These are phyloP conservation scores for Coniochaeta sp. DNA, from an alignment of 2,329 filamentous ascomycete species.

Conservation along the genomic window DNA sequence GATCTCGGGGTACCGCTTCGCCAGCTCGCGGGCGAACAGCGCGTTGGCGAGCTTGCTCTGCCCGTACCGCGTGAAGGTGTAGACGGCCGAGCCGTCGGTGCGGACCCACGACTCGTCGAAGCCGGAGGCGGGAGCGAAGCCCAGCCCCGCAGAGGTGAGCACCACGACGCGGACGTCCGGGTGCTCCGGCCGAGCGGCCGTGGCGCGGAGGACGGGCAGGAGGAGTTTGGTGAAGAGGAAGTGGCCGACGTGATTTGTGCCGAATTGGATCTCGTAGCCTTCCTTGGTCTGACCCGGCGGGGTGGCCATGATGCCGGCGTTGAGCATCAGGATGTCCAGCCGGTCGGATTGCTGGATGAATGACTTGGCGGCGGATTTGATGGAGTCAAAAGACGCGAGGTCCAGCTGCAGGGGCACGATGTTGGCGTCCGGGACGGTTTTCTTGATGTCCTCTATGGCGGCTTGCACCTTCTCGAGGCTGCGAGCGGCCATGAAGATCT, in stretches of 20 bases:
- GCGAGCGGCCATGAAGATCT: constrained; percentile 24
- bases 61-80: constrained; percentile 16
- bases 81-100: constrained; percentile 1
- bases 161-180: constrained; percentile 18
- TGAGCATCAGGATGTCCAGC: constrained; percentile 37
- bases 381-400: constrained; percentile 32
- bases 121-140: not conserved
- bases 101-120: constrained; percentile 8
- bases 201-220: constrained; percentile 15
- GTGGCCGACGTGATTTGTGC: constrained; percentile 39
- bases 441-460: constrained; percentile 27
- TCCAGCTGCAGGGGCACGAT: constrained; percentile 32
- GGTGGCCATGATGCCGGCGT: constrained; percentile 35
- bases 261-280: constrained; percentile 39
- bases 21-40: constrained; percentile 21
- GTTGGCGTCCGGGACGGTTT: constrained; percentile 6
- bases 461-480: constrained; percentile 26
- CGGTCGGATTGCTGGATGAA: constrained; percentile 22
- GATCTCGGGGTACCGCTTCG: constrained; percentile 17
- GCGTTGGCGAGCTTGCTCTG: constrained; percentile 28
- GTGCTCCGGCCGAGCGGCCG: constrained; percentile 5
- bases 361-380: constrained; percentile 29
- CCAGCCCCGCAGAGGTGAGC: constrained; percentile 12
- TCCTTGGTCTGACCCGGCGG: constrained; percentile 27
- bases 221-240: constrained; percentile 31